Evolutionary conservation across 805 yeast species (phyloP), one percentile per base, ranked within the genome.

Genomic region (Yarrowia sp.): DNA sequence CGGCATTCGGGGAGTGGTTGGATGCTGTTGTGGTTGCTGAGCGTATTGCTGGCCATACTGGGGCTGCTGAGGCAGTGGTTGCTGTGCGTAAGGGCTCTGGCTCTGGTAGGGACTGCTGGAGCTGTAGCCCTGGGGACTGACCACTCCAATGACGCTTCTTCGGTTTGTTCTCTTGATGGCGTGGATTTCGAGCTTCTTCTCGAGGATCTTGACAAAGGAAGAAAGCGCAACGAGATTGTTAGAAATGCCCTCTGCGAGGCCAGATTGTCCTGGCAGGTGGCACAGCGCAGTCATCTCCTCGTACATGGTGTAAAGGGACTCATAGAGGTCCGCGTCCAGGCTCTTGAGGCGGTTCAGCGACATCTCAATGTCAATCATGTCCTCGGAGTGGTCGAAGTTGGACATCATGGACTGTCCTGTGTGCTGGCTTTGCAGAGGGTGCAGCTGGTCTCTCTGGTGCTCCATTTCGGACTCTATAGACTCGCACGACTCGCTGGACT

Each of bases 351-450:
- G 41, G 6, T 32, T 32, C 22, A 51, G 32, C 32, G 58, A 51
- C 58, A 51, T 51, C 18, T 51, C 58, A 16, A 51, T 51, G 32
- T 51, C 58, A 24, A 51, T 51, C 58, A 51, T 51, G 22, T 51
- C 58, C 21, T 51, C 58, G 16, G 58, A 51, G 18, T 51, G 58
- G 42, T 51, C 58, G 39, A 31, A 31, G 14, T 14, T 31, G 14
- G 55, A 47, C 55, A 31, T 6, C 18, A 21, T 21, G 24, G 38
- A 29, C 35, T 16, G 29, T 0, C 51, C 51, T 1, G 51, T 44
- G 13, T 18, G 51, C 13, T 44, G 51, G 7, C 13, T 12, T 6
- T 44, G 51, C 3, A 29, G 35, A 19, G 51, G 33, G 4, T 42
- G 49, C 4, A 9, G n/a, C 10, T 24, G 19, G 14, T 9, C 14